phyloP scores from a whole-genome alignment of 352 stramenopile genomes.

The Phytopythium helicoides region DNA sequence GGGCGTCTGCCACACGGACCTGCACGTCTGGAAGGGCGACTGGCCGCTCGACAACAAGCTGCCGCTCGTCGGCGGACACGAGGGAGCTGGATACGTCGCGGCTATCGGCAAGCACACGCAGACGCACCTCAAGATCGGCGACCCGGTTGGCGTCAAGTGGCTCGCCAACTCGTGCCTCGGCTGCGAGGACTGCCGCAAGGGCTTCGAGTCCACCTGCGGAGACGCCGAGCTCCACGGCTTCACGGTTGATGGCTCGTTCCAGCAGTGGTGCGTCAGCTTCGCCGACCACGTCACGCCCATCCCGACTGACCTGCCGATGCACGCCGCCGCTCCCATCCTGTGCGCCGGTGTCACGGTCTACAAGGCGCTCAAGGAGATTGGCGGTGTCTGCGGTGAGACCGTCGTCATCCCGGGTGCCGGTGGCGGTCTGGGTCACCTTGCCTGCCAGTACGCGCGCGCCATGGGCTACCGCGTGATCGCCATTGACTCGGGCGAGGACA shows the following conservation, averaged over 20 bases:
- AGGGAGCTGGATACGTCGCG: conserved; percentile 43
- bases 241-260: conserved; percentile 49
- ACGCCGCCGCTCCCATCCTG: conserved; percentile 57
- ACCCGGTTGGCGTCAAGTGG: conserved; percentile 46
- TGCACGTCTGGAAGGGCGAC: conserved; percentile 40
- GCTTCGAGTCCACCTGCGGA: conserved; percentile 40
- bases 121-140: conserved; percentile 41
- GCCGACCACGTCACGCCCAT: conserved; percentile 72
- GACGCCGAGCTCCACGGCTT: conserved; percentile 31
- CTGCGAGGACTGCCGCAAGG: conserved; percentile 52
- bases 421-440: conserved; percentile 76
- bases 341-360: conserved; percentile 88
- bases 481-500: conserved; percentile 61
- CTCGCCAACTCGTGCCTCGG: conserved; percentile 41
- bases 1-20: conserved; percentile 47
- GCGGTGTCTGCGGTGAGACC: conserved; percentile 31
- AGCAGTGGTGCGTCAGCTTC: conserved; percentile 68
- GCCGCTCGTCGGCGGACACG: conserved; percentile 51
- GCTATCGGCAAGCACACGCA: conserved; percentile 36
- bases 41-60: conserved; percentile 21
- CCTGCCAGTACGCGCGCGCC: conserved; percentile 60
- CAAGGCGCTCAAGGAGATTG: conserved; percentile 65
- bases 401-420: conserved; percentile 62
- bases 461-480: conserved; percentile 73
- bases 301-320: conserved; percentile 43